These are phyloP conservation scores for Artemisia tridentata DNA, from an alignment of 129 eudicot genomes.

Conservation along the genomic window DNA sequence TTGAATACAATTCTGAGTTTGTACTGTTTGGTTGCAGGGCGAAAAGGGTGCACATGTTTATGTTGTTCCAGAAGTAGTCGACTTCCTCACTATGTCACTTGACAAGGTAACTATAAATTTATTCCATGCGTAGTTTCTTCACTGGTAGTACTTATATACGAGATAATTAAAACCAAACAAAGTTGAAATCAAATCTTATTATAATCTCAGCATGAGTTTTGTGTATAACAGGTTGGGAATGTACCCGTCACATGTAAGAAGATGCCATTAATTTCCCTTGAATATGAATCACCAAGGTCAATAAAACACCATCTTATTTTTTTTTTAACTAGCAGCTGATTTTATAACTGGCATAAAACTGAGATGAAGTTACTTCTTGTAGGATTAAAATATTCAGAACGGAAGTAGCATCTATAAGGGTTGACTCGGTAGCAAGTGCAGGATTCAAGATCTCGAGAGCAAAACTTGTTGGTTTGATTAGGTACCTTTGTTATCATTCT, in stretches of 20 bases:
- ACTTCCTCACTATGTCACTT: constrained; percentile 59
- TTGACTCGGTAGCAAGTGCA: constrained; percentile 87
- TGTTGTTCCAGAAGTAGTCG: constrained; percentile 81
- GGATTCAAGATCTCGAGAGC: constrained; percentile 90
- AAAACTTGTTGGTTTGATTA: constrained; percentile 67
- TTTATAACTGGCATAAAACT: not conserved
- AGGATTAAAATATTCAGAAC: constrained; percentile 69
- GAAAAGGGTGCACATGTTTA: constrained; percentile 91
- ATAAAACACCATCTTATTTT: not conserved
- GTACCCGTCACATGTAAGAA: constrained; percentile 75
- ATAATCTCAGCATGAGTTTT: not conserved
- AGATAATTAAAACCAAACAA: too few species aligned
- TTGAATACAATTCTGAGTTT: constrained; percentile 6
- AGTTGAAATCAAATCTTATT: too few species aligned
- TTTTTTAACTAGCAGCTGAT: not conserved
- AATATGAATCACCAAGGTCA: constrained; percentile 89
- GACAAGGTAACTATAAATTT: constrained; percentile 56
- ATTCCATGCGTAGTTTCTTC: not conserved
- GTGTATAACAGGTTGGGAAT: constrained; percentile 63
- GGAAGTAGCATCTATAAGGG: constrained; percentile 78
- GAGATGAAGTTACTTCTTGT: constrained; percentile 1
- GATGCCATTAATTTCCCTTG: constrained; percentile 85
- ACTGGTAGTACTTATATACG: not conserved
- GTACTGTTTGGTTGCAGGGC: constrained; percentile 43
- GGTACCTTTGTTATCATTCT: constrained; percentile 36